Conservation (phyloP, 2,329 filamentous ascomycete species). For the Fusarium decemcellulare region DNA sequence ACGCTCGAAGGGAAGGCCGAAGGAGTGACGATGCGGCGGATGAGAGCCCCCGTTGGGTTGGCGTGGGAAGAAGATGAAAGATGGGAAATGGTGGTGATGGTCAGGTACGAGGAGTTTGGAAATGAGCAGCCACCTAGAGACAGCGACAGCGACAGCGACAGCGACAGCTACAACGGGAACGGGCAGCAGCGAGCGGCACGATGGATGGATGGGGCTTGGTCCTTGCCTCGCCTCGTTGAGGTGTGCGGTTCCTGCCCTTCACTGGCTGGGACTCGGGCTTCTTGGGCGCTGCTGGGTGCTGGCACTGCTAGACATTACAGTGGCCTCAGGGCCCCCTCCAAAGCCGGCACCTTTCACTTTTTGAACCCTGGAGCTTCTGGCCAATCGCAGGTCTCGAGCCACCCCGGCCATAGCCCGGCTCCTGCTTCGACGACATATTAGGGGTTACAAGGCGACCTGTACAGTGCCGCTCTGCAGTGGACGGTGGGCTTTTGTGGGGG, state of each 20-base stretch:
- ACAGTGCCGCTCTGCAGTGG: conserved; percentile 33
- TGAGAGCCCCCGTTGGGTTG: conserved; percentile 38
- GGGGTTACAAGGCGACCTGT: conserved; percentile 40
- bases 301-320: conserved; percentile 22
- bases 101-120: conserved; percentile 34
- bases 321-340: conserved; percentile 24
- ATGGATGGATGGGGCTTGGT: conserved; percentile 38
- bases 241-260: background rate
- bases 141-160: conserved; percentile 41
- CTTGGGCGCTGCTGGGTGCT: background rate
- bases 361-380: conserved; percentile 23
- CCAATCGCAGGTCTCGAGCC: conserved; percentile 34
- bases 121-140: conserved; percentile 27
- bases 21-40: conserved; percentile 40
- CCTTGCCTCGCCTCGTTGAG: conserved; percentile 26
- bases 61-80: conserved; percentile 35
- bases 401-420: conserved; percentile 18
- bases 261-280: background rate
- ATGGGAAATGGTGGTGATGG: conserved; percentile 40
- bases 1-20: conserved; percentile 27
- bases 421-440: conserved; percentile 41
- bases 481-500: conserved; percentile 21
- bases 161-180: conserved; percentile 29
- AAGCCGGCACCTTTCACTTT: conserved; percentile 22
- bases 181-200: conserved; percentile 13